Percentiles rank a stretch among this genome's conserved stretches.
phyloP scores from a whole-genome alignment of 2,329 filamentous ascomycete genomes.

The Elsinoe fawcettii region DNA sequence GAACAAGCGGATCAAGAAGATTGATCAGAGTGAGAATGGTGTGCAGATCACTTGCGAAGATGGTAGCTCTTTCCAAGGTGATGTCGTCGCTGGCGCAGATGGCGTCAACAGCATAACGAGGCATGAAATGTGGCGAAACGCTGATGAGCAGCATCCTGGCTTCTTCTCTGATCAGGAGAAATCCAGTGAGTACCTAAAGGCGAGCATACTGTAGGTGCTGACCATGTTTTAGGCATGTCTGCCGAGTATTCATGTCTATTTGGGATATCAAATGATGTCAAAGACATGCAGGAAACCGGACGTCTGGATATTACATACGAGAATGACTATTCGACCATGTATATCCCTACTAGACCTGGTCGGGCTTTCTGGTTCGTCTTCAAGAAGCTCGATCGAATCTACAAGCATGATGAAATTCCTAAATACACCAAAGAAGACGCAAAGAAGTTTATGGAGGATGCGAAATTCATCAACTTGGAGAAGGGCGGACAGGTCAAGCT shows the following conservation, averaged over 20 bases:
- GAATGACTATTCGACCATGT: constrained; percentile 24
- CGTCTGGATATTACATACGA: constrained; percentile 22
- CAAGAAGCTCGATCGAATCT: constrained; percentile 25
- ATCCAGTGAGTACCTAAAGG: neutral
- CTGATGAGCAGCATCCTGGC: constrained; percentile 15
- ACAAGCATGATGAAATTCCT: constrained; percentile 29
- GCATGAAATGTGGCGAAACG: constrained; percentile 24
- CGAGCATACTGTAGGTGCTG: neutral
- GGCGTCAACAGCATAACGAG: constrained; percentile 24
- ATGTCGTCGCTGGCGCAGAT: constrained; percentile 26
- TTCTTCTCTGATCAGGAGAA: constrained; percentile 20
- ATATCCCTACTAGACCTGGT: constrained; percentile 27
- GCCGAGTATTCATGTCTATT: constrained; percentile 33
- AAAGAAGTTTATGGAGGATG: constrained; percentile 20
- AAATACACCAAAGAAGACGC: constrained; percentile 31
- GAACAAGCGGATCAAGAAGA: constrained; percentile 2
- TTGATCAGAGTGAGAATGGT: constrained; percentile 3
- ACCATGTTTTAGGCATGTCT: constrained; percentile 14
- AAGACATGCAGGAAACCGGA: constrained; percentile 17
- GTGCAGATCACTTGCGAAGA: constrained; percentile 15
- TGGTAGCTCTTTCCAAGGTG: constrained; percentile 19
- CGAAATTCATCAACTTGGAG: constrained; percentile 13
- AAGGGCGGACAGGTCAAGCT: constrained; percentile 22
- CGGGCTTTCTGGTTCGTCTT: constrained; percentile 35
- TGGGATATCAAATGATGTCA: constrained; percentile 31